Evolutionary conservation across 345 rosid species (phyloP).

Genomic region (Linum trigynum): DNA sequence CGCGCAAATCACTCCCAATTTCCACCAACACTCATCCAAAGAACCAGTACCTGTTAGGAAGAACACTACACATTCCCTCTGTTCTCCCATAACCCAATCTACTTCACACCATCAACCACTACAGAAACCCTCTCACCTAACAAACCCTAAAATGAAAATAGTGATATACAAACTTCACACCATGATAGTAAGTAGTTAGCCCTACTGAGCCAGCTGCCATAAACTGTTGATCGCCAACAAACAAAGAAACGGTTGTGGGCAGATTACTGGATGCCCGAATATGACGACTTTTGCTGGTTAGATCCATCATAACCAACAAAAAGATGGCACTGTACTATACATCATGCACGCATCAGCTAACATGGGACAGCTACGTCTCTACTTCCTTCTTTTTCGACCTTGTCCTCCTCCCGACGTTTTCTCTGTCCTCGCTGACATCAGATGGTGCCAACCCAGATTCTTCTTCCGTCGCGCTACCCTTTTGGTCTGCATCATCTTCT

Average conservation of each 20-base stretch:
- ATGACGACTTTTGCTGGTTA: no score
- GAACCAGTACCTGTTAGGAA: no score
- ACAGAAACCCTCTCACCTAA: neutral
- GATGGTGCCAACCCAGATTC: neutral
- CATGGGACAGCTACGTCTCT: neutral
- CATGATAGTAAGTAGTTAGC: neutral
- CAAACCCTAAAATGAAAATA: no score
- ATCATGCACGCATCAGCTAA: no score
- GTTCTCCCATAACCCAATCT: neutral
- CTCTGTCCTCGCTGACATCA: neutral
- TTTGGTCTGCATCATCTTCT: neutral
- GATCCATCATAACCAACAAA: no score
- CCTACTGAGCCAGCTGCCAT: neutral
- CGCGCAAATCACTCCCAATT: no score
- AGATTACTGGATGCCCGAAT: no score
- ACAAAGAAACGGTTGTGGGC: neutral
- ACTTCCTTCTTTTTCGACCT: conserved; percentile 1
- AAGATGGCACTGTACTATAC: neutral
- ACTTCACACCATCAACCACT: neutral
- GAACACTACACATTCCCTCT: neutral
- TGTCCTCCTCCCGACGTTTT: neutral
- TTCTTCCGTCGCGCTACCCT: neutral
- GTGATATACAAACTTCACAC: neutral
- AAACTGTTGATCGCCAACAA: neutral
- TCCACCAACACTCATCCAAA: no score